These are phyloP conservation scores for Camellia japonica DNA, from an alignment of 148 eudicot genomes.

Conservation along the genomic window DNA sequence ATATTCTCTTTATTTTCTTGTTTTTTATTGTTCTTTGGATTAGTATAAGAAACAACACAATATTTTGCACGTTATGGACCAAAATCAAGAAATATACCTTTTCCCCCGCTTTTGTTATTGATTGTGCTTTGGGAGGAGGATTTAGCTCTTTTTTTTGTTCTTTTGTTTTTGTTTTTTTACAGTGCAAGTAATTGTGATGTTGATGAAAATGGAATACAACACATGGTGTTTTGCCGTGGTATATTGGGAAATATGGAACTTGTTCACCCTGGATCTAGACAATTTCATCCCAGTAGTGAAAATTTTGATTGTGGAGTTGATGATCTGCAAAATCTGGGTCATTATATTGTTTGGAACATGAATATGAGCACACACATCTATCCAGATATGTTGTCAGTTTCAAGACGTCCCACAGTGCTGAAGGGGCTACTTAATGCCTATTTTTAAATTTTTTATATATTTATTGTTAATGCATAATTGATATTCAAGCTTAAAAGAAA, in stretches of 20 bases:
- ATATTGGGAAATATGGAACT: constrained; percentile 39
- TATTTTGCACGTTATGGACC: too few species aligned
- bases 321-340: constrained; percentile 36
- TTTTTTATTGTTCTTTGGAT: too few species aligned
- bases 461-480: too few species aligned
- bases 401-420: constrained; percentile 16
- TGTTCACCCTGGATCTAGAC: constrained; percentile 31
- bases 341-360: constrained; percentile 39
- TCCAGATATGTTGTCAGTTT: constrained; percentile 42
- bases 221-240: constrained; percentile 39
- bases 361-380: constrained; percentile 38
- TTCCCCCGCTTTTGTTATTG: too few species aligned
- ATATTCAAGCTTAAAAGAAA: neutral
- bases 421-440: constrained; percentile 24
- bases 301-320: constrained; percentile 40
- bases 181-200: too few species aligned
- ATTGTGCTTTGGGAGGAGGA: too few species aligned
- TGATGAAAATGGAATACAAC: constrained; percentile 31
- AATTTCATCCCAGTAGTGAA: constrained; percentile 36
- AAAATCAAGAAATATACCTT: too few species aligned
- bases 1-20: neutral
- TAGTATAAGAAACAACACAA: too few species aligned
- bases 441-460: too few species aligned
- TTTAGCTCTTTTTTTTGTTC: too few species aligned
- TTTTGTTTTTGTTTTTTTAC: too few species aligned